A percentile compares a stretch with the other conserved stretches of the same genome.
phyloP scores from a whole-genome alignment of 495 filamentous ascomycete genomes.

The Xylaria grammica region DNA sequence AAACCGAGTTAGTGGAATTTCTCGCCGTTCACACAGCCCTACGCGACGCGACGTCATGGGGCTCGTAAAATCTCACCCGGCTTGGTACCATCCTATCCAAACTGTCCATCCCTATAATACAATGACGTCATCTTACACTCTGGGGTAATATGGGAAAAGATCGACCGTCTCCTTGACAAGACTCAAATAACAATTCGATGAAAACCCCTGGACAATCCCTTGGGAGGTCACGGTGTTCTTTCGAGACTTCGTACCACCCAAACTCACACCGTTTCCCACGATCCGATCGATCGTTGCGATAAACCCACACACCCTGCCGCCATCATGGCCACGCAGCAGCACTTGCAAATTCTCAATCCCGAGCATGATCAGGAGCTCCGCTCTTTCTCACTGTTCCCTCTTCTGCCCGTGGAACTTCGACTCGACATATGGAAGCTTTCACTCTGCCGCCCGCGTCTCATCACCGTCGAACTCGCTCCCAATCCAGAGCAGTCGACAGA shows the following conservation, averaged over 20 bases:
- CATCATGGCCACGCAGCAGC: not conserved
- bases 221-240: too few species aligned
- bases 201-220: too few species aligned
- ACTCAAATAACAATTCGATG: too few species aligned
- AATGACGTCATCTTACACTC: too few species aligned
- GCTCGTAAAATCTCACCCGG: too few species aligned
- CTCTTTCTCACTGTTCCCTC: constrained; percentile 4
- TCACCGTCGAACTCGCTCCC: not conserved
- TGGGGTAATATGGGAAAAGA: too few species aligned
- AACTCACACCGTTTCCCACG: not conserved
- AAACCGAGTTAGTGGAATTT: too few species aligned
- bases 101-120: too few species aligned
- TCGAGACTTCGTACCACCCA: not conserved
- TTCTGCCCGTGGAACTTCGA: constrained; percentile 5
- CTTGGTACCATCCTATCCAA: too few species aligned
- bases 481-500: not conserved
- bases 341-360: constrained; percentile 12
- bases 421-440: constrained; percentile 13
- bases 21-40: too few species aligned
- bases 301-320: not conserved
- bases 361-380: not conserved
- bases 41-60: too few species aligned
- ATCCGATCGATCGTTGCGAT: not conserved
- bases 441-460: constrained; percentile 1
- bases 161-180: too few species aligned